Base-by-base conservation (phyloP, 208 protist species). In the Leishmania aethiopica region DNA sequence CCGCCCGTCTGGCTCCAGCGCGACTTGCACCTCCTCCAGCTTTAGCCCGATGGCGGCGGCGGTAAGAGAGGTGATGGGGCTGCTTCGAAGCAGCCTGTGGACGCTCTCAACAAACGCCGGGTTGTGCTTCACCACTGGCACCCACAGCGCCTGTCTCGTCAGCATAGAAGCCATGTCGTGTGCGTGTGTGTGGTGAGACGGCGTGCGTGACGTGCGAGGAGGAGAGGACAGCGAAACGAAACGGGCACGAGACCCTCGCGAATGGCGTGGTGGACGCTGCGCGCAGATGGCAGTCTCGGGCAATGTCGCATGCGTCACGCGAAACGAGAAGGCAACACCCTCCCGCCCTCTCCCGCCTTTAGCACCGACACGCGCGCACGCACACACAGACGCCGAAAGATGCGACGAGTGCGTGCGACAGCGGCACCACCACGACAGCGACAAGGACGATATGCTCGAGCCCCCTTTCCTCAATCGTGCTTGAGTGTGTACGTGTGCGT, bases 101-200 rank as follows among this genome's bases (percentile, higher is more conserved):
- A 87, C 84, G n/a, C 22, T 37, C 4, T 90, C 64, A 7, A 79
- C n/a, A 75, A 94, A 95, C n/a, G 47, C 37, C 10, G 93, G 92
- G 70, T 80, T 83, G 81, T 95, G 87, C 77, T 81, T 55, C 75
- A 87, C 15, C 42, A 90, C 81, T 2, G 93, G 92, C 77, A 95
- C 81, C 92, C 93, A 96, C 28, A 89, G 72, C 11, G 89, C 51
- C 42, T 93, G 90, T 11, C 91, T 80, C 64, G 80, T 69, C 37
- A 96, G 78, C 91, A 96, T 95, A 4, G 28, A 67, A 55, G 32
- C 62, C 32, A 40, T 69, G 32, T 22, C 32, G 32, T 35, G 62
- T 22, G 32, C 4, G 62, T 2, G 62, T 40, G 62, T 22, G 62
- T 40, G 62, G 32, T 40, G 62, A 40, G 62, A 22, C 62, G 62